Evolutionary conservation across 2,329 filamentous ascomycete species (phyloP).

Genomic region (Microdochium nivale): DNA sequence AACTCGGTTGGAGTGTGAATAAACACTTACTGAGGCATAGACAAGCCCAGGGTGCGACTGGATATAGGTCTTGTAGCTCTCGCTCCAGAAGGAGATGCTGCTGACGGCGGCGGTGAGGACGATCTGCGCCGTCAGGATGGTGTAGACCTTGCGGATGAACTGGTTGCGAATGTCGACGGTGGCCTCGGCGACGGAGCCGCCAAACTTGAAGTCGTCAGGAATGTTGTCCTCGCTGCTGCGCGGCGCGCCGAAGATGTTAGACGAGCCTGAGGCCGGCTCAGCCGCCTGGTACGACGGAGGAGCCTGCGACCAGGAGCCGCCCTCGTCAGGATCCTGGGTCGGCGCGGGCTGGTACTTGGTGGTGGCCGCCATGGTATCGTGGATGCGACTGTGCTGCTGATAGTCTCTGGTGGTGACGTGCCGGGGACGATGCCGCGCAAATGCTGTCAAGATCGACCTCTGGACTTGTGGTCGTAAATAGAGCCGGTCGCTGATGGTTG

Average conservation of each 20-base stretch:
- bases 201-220: conserved; percentile 98
- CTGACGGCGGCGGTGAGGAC: conserved; percentile 75
- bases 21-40: conserved; percentile 62
- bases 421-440: no score
- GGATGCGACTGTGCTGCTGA: background rate
- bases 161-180: conserved; percentile 94
- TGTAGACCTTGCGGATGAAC: conserved; percentile 95
- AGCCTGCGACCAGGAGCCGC: conserved; percentile 51
- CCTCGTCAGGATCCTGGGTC: conserved; percentile 78
- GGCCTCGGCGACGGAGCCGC: conserved; percentile 85
- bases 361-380: conserved; percentile 56
- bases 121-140: conserved; percentile 92
- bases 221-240: conserved; percentile 82
- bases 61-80: conserved; percentile 76
- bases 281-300: conserved; percentile 67
- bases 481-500: no score
- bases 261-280: conserved; percentile 36
- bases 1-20: background rate
- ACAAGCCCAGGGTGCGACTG: conserved; percentile 76
- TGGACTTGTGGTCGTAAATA: no score
- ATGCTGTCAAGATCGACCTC: no score
- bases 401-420: no score
- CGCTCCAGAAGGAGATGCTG: conserved; percentile 77
- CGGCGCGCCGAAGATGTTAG: conserved; percentile 56
- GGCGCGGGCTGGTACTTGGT: conserved; percentile 78